A percentile compares a stretch with the other conserved stretches of the same genome.
Conservation (phyloP, 140 eudicot species). For the Erigeron philadelphicus region DNA sequence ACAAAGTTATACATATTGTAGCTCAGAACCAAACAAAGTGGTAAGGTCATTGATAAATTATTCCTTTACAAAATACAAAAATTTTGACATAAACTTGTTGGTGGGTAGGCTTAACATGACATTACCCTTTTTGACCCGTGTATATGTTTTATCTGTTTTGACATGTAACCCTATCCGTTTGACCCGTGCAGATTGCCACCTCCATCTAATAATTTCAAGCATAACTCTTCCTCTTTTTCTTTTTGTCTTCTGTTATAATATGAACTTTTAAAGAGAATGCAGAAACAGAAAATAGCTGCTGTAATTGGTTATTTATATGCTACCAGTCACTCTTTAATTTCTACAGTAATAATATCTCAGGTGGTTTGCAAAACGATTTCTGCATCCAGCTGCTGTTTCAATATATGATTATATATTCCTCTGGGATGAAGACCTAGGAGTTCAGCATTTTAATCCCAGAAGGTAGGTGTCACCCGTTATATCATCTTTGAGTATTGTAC, state of each 20-base stretch:
- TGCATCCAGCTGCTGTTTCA: constrained; percentile 77
- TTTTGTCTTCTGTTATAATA: neutral
- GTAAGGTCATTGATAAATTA: constrained; percentile 30
- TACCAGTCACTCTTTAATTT: neutral
- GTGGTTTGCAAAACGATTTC: constrained; percentile 95
- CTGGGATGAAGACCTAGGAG: constrained; percentile 93
- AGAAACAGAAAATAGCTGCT: neutral
- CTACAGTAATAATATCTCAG: constrained; percentile 28
- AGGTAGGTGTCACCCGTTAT: constrained; percentile 37
- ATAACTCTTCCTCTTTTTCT: neutral
- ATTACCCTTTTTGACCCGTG: neutral
- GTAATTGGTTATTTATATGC: neutral
- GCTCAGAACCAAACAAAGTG: constrained; percentile 91
- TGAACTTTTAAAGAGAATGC: neutral
- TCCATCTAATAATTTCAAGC: neutral
- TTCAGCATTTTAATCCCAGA: constrained; percentile 64
- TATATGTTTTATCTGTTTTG: neutral
- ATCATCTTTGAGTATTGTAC: constrained; percentile 4
- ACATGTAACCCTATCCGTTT: neutral
- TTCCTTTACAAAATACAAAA: neutral
- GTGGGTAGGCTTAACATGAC: neutral
- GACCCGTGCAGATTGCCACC: neutral
- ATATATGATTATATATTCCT: constrained; percentile 76
- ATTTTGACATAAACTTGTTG: neutral
- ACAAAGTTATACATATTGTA: constrained; percentile 62